Evolutionary conservation across 2,329 filamentous ascomycete genomes (phyloP).

Genomic region (Nemania serpens): DNA sequence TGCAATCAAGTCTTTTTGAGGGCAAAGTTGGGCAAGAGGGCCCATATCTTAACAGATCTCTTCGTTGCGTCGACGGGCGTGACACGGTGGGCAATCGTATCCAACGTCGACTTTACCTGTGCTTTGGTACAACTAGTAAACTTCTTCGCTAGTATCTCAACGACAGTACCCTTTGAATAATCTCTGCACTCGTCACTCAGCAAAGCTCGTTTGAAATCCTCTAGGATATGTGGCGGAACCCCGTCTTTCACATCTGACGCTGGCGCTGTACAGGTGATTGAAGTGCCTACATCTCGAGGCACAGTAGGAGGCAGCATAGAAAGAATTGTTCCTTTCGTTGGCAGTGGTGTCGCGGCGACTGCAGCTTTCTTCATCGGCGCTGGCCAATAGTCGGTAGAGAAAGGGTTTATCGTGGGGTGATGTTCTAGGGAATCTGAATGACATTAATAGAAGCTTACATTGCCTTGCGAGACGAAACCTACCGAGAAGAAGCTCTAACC

Average conservation of each 20-base stretch:
- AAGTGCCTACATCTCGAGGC: slow-evolving; percentile 21
- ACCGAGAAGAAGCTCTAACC: slow-evolving; percentile 77
- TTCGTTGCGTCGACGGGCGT: slow-evolving; percentile 49
- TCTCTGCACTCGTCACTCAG: slow-evolving; percentile 62
- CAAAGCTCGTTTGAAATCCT: slow-evolving; percentile 71
- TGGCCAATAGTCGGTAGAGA: slow-evolving; percentile 80
- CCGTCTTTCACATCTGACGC: slow-evolving; percentile 41
- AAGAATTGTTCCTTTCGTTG: slow-evolving; percentile 16
- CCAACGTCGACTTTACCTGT: slow-evolving; percentile 72
- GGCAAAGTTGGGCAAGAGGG: slow-evolving; percentile 29
- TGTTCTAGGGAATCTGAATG: slow-evolving; percentile 51
- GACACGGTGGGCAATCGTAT: slow-evolving; percentile 65
- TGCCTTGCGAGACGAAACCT: slow-evolving; percentile 43
- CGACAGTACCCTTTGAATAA: slow-evolving; percentile 73
- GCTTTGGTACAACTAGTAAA: slow-evolving; percentile 73
- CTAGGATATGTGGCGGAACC: slow-evolving; percentile 64
- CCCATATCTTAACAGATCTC: slow-evolving; percentile 62
- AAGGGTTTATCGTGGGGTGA: slow-evolving; percentile 75
- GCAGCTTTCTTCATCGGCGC: slow-evolving; percentile 45
- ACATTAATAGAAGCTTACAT: slow-evolving; percentile 28
- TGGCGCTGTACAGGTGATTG: slow-evolving; percentile 12
- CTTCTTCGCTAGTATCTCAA: slow-evolving; percentile 75
- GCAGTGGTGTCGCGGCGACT: slow-evolving; percentile 14
- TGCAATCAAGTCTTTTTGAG: slow-evolving; percentile 2
- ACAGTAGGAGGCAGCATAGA: slow-evolving; percentile 34